Evolutionary conservation across 2,329 filamentous ascomycete genomes (phyloP), one percentile per base, ranked within the genome.

Genomic region (Trichoderma cornu-damae): DNA sequence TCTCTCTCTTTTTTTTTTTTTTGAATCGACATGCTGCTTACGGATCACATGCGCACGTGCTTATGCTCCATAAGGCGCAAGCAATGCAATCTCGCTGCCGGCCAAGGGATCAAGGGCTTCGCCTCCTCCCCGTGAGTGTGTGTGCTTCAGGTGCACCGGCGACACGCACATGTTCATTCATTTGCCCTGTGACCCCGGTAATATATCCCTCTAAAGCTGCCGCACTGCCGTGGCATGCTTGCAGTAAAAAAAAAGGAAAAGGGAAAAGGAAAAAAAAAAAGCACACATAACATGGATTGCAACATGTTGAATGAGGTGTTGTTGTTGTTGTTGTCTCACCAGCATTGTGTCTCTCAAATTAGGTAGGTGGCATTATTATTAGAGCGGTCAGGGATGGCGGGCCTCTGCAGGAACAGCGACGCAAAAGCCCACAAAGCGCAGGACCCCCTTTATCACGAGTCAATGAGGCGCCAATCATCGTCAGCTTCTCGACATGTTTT

Each of bases 81-180:
- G n/a, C 38, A 5, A 20, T 20, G 42, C 52, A 55, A 55, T 55
- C 12, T 55, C 52, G 52, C 9, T 51, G 48, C 35, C 22, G 47
- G 47, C 18, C 4, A 24, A 44, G 47, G 52, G 42, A 16, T 11
- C 44, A 34, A 48, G 28, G n/a, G 28, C 28, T 34, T 47, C 44
- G 43, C 16, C 26, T 32, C 44, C 16, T 16, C 20, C 44, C 28
- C 28, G 16, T 47, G 18, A 38, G 24, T 35, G 16, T 47, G 18
- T 30, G 24, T 35, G 52, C 52, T 47, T 55, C 52, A 55, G 52
- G 52, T 55, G 32, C 32, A 12, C 32, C 51, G 42, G n/a, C 30
- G 14, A 32, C 20, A 52, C 9, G 26, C 16, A 22, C 20, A 12
- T 18, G 16, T 7, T 11, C 9, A 11, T 7, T 11, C 9, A 30